Base-by-base conservation (phyloP, 441 rosid species). In the Adansonia madagascariensis region DNA sequence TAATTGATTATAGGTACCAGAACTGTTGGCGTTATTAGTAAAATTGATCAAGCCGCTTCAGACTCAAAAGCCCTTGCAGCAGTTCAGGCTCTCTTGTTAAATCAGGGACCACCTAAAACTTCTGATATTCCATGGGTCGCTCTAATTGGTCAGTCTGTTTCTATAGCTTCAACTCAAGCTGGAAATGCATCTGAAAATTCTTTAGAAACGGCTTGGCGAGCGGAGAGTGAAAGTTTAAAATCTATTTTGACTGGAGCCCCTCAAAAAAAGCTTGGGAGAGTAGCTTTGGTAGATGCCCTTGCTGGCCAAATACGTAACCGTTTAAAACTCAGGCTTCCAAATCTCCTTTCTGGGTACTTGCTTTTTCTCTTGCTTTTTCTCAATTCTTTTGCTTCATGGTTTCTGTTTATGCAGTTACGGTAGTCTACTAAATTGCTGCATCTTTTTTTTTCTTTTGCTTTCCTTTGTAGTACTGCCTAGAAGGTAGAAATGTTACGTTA, bases 91-190 rank as follows among this genome's bases (percentile, higher is more conserved):
- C 97, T 93, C 50, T 84, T 95, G 55, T 80, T 84, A 81, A 93
- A 95, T 75, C 92, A 90, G 84, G 99, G 99, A 56, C 99, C 97
- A 6, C 86, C 97, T 24, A 95, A 90, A 87, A 92, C 99, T 70
- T 79, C 90, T 46, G 98, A 93, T 79, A 95, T 95, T 71, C 96
- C 91, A 6, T 95, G 99, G 99, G 94, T 95, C 85, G 99, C 98
- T 74, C 84, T 95, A 84, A 95, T 95, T 79, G 99, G 98, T 41
- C 99, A 95, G 79, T 90, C 99, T 65, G 98, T 95, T 61, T 80
- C 99, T 24, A 93, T 95, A 18, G 92, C 97, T 65, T 86, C 98
- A 71, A 88, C 94, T 57, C 91, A 90, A 80, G 86, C 98, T 76
- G 97, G 92, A 71, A 82, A 86, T 76, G 85, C 87, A 39, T 75